A percentile compares a stretch with the other conserved stretches of the same genome.
phyloP scores from a whole-genome alignment of 2,329 filamentous ascomycete genomes.

The Chaetomium olivaceum region DNA sequence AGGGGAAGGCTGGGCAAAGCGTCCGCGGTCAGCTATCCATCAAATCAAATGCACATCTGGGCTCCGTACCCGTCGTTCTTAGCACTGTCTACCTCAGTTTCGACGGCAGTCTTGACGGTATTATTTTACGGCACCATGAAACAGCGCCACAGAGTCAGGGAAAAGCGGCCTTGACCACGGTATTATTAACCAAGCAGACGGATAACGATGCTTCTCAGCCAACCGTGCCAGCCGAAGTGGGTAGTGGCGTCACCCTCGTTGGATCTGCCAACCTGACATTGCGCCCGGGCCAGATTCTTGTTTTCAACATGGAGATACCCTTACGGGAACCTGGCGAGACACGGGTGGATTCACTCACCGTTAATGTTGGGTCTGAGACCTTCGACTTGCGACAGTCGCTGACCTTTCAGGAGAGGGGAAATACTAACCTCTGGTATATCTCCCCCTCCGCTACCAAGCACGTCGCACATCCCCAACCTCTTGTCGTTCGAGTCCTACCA shows the following conservation, averaged over 20 bases:
- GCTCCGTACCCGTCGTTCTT: conserved; percentile 54
- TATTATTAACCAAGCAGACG: conserved; percentile 33
- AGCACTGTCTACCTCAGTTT: conserved; percentile 56
- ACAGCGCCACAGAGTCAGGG: conserved; percentile 24
- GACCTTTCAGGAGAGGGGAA: conserved; percentile 47
- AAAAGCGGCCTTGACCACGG: conserved; percentile 32
- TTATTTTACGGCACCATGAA: conserved; percentile 51
- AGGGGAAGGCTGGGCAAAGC: conserved; percentile 62
- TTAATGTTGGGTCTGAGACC: conserved; percentile 62
- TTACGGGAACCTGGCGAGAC: conserved; percentile 82
- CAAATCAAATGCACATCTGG: conserved; percentile 55
- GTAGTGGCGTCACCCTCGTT: conserved; percentile 21
- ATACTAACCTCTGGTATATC: conserved; percentile 53
- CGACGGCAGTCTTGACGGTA: conserved; percentile 57
- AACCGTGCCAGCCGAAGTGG: conserved; percentile 33
- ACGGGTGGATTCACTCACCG: conserved; percentile 61
- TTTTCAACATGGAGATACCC: conserved; percentile 70
- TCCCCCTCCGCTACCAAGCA: conserved; percentile 46
- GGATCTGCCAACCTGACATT: conserved; percentile 67
- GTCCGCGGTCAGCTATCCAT: conserved; percentile 60
- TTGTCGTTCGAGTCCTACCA: conserved; percentile 72
- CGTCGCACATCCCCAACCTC: conserved; percentile 51
- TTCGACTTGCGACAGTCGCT: conserved; percentile 70
- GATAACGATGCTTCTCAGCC: conserved; percentile 33
- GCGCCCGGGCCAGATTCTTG: conserved; percentile 63